phyloP scores from a whole-genome alignment of 768 basidiomycete species.

The Mycena polygramma region DNA sequence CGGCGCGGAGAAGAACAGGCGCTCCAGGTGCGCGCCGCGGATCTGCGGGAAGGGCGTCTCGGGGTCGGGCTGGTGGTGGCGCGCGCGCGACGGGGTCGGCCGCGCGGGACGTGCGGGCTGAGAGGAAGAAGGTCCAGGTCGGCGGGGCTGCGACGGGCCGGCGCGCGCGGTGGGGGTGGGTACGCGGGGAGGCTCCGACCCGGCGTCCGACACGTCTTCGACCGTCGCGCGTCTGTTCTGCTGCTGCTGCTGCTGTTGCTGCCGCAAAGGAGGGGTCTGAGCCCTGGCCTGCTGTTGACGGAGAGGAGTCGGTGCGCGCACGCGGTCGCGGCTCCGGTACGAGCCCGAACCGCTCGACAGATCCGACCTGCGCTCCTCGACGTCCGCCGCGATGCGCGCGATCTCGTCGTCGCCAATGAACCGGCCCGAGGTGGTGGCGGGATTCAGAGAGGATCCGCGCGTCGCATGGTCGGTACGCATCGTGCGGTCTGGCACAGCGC shows the following conservation, averaged over 20 bases:
- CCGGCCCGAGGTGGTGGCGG: conserved; percentile 40
- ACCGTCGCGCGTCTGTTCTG: conserved; percentile 31
- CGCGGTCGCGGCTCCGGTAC: conserved; percentile 12
- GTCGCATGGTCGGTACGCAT: conserved; percentile 69
- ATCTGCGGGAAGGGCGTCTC: conserved; percentile 86
- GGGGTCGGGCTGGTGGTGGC: conserved; percentile 36
- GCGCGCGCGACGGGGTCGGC: conserved; percentile 33
- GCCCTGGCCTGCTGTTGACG: conserved; percentile 5
- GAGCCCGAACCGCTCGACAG: conserved; percentile 29
- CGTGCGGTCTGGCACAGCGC: conserved; percentile 53
- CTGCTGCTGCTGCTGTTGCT: conserved; percentile 5
- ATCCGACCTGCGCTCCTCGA: conserved; percentile 75
- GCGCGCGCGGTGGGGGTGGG: conserved; percentile 30
- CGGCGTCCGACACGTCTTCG: conserved; percentile 33
- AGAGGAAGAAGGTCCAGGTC: background rate
- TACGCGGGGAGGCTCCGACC: conserved; percentile 24
- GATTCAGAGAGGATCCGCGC: conserved; percentile 54
- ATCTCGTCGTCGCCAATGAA: conserved; percentile 73
- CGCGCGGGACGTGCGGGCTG: conserved; percentile 19
- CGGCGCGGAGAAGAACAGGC: conserved; percentile 84
- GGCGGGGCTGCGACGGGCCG: conserved; percentile 30
- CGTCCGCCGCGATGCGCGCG: conserved; percentile 72
- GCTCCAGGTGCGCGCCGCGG: conserved; percentile 81
- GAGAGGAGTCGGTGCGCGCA: conserved; percentile 22
- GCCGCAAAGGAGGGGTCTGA: background rate